These are phyloP conservation scores for Ceratocystis harringtonii DNA, from an alignment of 2,329 filamentous ascomycete genomes.

Conservation along the genomic window DNA sequence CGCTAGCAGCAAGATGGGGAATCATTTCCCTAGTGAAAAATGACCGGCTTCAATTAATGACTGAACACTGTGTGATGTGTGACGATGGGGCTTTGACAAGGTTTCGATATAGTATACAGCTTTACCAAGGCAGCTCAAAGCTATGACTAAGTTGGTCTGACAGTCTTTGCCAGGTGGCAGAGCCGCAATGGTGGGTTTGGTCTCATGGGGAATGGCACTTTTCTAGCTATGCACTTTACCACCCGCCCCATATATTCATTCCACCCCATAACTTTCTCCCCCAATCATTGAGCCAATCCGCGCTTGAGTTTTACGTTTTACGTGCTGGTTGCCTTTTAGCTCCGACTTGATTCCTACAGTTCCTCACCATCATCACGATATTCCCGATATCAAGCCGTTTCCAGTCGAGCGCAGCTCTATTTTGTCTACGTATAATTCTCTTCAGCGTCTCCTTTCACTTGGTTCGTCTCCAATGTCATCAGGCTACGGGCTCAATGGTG, in stretches of 20 bases:
- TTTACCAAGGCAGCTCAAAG: neutral
- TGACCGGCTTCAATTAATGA: neutral
- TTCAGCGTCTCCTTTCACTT: neutral
- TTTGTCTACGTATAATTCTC: neutral
- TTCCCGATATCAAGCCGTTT: neutral
- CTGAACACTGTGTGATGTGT: neutral
- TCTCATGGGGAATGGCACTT: neutral
- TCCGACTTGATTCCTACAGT: neutral
- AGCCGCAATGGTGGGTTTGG: neutral
- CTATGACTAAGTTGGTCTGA: neutral
- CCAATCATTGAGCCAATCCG: neutral
- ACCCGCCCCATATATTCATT: neutral
- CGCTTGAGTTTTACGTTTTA: neutral
- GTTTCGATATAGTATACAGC: neutral
- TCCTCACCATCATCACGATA: neutral
- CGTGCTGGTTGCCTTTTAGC: neutral
- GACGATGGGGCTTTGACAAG: neutral
- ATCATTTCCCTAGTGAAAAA: neutral
- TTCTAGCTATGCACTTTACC: neutral
- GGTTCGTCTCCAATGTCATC: conserved; percentile 48
- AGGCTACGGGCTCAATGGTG: conserved; percentile 67
- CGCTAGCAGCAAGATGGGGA: neutral
- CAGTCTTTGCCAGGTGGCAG: neutral
- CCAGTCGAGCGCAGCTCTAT: neutral
- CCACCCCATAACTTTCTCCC: neutral